Evolutionary conservation across 2,329 filamentous ascomycete genomes (phyloP).

Genomic region (Chrysosporium queenslandicum): DNA sequence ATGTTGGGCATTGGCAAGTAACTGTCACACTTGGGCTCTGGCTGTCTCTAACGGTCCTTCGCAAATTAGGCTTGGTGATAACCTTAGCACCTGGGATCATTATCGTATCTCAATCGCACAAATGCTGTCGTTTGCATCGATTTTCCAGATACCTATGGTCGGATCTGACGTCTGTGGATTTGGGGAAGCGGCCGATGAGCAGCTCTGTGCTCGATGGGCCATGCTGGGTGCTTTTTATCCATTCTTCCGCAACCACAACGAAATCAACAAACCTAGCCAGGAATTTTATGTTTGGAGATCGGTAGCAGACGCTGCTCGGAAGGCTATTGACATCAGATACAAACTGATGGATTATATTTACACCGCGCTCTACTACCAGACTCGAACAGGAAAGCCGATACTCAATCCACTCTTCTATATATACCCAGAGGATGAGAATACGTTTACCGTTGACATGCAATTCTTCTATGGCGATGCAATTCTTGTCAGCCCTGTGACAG

Average conservation of each 20-base stretch:
- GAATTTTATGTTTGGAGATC: conserved; percentile 63
- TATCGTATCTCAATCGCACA: conserved; percentile 51
- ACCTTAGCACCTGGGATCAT: conserved; percentile 48
- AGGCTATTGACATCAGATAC: conserved; percentile 63
- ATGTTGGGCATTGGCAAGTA: conserved; percentile 41
- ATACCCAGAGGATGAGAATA: conserved; percentile 51
- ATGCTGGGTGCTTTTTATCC: conserved; percentile 61
- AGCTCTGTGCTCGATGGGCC: conserved; percentile 67
- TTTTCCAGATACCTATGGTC: conserved; percentile 60
- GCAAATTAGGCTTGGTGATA: conserved; percentile 47
- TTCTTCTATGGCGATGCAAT: conserved; percentile 52
- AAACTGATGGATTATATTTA: conserved; percentile 70
- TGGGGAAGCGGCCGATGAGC: conserved; percentile 54
- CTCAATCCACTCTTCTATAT: conserved; percentile 62
- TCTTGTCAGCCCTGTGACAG: conserved; percentile 48
- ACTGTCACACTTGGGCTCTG: not conserved
- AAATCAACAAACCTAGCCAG: conserved; percentile 45
- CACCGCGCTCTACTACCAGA: conserved; percentile 56
- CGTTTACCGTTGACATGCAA: conserved; percentile 45
- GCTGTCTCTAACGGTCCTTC: not conserved
- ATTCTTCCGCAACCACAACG: conserved; percentile 68
- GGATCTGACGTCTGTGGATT: conserved; percentile 72
- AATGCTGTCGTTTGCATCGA: conserved; percentile 51
- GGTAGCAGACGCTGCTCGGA: conserved; percentile 54
- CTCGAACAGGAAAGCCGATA: conserved; percentile 52